These are phyloP conservation scores for Ophiostoma novo-ulmi DNA, from an alignment of 2,329 filamentous ascomycete species.

Conservation along the genomic window DNA sequence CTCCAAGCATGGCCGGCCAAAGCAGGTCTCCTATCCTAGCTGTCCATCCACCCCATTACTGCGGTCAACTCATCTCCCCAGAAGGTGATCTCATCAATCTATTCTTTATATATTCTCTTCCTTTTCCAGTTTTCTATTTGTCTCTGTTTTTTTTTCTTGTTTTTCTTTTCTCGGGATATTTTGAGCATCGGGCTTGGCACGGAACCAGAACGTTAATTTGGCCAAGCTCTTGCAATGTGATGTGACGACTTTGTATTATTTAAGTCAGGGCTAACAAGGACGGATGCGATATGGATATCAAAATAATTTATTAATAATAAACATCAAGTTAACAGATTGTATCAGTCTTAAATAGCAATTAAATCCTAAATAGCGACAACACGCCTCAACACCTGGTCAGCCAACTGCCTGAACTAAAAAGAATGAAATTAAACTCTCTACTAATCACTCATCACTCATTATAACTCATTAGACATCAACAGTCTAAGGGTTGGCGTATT, in stretches of 20 bases:
- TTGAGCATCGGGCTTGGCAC: neutral
- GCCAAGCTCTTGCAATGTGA: neutral
- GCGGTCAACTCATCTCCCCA: neutral
- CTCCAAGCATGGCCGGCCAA: neutral
- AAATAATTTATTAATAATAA: too few species aligned
- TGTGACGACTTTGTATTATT: neutral
- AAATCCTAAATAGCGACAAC: too few species aligned
- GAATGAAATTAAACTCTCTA: too few species aligned
- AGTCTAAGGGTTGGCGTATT: conserved; percentile 40
- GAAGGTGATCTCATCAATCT: conserved; percentile 27
- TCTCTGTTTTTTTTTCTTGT: neutral
- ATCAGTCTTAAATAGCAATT: too few species aligned
- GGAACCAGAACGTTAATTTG: neutral
- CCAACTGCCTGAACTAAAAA: neutral
- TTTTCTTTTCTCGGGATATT: neutral
- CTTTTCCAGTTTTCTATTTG: neutral
- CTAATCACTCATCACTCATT: neutral
- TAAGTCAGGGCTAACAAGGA: too few species aligned
- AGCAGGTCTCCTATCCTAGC: neutral
- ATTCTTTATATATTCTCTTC: neutral
- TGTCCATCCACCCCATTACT: neutral
- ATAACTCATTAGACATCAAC: neutral
- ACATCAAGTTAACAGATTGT: too few species aligned
- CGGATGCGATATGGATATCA: too few species aligned
- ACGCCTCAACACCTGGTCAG: neutral